Conservation (phyloP, 2,329 filamentous ascomycete species). For the Cercospora brassicicola region DNA sequence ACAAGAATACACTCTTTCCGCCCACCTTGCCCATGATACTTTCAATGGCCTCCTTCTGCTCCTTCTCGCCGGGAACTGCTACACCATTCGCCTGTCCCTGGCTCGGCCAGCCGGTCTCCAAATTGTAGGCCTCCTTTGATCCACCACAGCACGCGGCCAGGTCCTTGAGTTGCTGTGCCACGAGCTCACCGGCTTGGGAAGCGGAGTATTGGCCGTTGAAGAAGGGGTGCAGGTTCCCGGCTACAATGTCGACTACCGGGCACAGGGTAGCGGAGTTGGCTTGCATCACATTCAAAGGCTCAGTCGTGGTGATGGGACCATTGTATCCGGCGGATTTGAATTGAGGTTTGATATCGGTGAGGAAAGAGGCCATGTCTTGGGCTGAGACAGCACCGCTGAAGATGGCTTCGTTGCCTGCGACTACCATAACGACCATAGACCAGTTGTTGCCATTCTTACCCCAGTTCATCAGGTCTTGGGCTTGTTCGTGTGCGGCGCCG, state of each 20-base stretch:
- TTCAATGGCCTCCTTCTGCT: conserved; percentile 73
- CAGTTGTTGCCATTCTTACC: conserved; percentile 64
- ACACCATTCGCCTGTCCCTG: conserved; percentile 67
- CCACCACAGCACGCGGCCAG: conserved; percentile 69
- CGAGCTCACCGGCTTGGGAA: conserved; percentile 71
- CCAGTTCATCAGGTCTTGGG: conserved; percentile 71
- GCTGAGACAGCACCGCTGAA: conserved; percentile 70
- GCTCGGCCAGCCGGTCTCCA: conserved; percentile 89
- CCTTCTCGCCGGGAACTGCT: conserved; percentile 64
- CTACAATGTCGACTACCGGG: conserved; percentile 71
- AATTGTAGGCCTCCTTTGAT: conserved; percentile 69
- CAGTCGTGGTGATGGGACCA: conserved; percentile 77
- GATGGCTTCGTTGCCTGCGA: conserved; percentile 88
- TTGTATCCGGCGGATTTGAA: conserved; percentile 62
- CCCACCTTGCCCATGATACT: conserved; percentile 68
- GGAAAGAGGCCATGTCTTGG: conserved; percentile 66
- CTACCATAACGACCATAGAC: conserved; percentile 73
- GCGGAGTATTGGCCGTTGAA: conserved; percentile 74
- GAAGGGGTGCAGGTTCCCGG: conserved; percentile 89
- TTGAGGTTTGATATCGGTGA: conserved; percentile 63
- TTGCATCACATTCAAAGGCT: conserved; percentile 78
- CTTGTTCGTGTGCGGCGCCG: conserved; percentile 64
- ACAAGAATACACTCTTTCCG: conserved; percentile 75
- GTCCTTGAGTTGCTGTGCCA: conserved; percentile 68
- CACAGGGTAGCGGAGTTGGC: conserved; percentile 64